Conservation (phyloP, 805 yeast species). For the Yarrowia sp. region DNA sequence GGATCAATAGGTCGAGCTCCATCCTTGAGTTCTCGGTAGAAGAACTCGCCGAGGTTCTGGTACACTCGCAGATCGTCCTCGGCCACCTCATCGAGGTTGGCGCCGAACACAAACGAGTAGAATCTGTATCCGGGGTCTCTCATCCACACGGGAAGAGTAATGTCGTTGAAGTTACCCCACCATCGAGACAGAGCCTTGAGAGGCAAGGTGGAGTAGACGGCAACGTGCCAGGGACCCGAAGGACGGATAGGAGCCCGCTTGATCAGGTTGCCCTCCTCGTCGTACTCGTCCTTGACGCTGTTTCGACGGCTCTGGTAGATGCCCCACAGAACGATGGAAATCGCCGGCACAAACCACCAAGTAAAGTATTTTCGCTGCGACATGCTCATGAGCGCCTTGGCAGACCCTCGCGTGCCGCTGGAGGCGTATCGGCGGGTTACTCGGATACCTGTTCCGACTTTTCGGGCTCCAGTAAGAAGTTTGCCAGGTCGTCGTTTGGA, state of each 20-base stretch:
- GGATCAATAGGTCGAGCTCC: slow-evolving; percentile 73
- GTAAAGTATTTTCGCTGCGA: slow-evolving; percentile 29
- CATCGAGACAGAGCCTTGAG: slow-evolving; percentile 84
- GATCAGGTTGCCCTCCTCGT: slow-evolving; percentile 25
- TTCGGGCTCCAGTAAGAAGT: slow-evolving; percentile 9
- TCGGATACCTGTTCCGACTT: slow-evolving; percentile 22
- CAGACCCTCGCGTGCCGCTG: neutral
- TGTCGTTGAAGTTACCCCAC: slow-evolving; percentile 89
- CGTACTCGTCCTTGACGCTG: slow-evolving; percentile 27
- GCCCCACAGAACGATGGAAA: slow-evolving; percentile 32
- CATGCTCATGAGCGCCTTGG: slow-evolving; percentile 13
- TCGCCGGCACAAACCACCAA: slow-evolving; percentile 36
- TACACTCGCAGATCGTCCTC: slow-evolving; percentile 75
- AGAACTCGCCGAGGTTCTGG: slow-evolving; percentile 83
- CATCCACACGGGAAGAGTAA: slow-evolving; percentile 83
- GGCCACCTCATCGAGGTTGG: slow-evolving; percentile 80
- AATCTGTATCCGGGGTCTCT: slow-evolving; percentile 77
- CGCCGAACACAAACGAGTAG: slow-evolving; percentile 81
- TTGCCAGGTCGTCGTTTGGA: slow-evolving; percentile 28
- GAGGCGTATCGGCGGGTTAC: slow-evolving; percentile 29
- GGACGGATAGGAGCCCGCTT: slow-evolving; percentile 23
- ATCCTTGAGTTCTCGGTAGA: slow-evolving; percentile 75
- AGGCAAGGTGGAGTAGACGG: slow-evolving; percentile 86
- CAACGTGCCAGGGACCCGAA: slow-evolving; percentile 77
- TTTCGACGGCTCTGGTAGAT: slow-evolving; percentile 29